Evolutionary conservation across 805 yeast species (phyloP), one percentile per base, ranked within the genome.

Genomic region (Sugiyamaella boreocaroliniensis): DNA sequence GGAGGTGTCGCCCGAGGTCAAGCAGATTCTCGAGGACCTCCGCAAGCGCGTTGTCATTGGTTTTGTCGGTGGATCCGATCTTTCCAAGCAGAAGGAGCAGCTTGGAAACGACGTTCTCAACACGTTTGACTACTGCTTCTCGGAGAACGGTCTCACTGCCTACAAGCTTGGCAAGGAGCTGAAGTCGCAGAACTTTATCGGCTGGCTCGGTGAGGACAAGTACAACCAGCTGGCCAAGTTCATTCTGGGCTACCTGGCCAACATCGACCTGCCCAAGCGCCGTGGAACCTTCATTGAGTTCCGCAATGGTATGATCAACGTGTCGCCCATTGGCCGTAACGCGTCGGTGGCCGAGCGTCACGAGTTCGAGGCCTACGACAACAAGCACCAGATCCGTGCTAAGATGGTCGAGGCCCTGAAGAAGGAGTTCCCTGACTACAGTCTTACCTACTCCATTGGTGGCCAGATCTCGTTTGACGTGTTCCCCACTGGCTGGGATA

Each of bases 401-500:
- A 81, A 77, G 56, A 78, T 93, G 78, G 98, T 93, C 58, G 75
- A 73, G 50, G 97, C 96, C 50, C 79, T 93, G 68, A 86, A 80
- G 74, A 80, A 81, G 68, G 80, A 83, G 66, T 93, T 93, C 79
- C 72, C 92, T 53, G 92, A 90, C 72, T 77, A 77, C 65, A 86
- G 85, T 52, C 80, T 93, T 68, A 92, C 98, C 61, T 93, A 86
- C 80, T 93, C 99, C 55, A 93, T 93, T 61, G 99, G 99, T 72
- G 99, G 99, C 64, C 98, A 93, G 80, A 93, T 93, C 71, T 92
- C 98, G 37, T 93, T 93, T 66, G 99, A 93, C 68, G 98, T 93
- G 59, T 93, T 93, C 92, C 99, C 99, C 77, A 88, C 97, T 59
- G 99, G 99, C 68, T 93, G 99, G 99, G 99, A 93, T 75, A 93